Percentiles rank a stretch among this genome's conserved stretches.
These are phyloP conservation scores for Saxispiralis lemnorum DNA, from an alignment of 495 filamentous ascomycete species.

Conservation along the genomic window DNA sequence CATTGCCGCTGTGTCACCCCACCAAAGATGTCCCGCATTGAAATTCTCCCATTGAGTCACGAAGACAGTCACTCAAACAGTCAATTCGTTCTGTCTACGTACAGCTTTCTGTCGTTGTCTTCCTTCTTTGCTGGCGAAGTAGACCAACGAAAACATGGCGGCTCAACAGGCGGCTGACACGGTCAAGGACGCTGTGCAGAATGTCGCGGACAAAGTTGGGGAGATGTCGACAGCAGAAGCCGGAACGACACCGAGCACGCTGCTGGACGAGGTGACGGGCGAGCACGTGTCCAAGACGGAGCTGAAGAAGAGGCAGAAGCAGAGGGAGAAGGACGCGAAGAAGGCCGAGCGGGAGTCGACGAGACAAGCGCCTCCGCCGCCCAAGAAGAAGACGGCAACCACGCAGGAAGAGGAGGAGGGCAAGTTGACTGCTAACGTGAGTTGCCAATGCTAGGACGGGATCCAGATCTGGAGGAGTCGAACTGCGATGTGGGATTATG, in stretches of 20 bases:
- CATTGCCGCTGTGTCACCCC: too few species aligned
- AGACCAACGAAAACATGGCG: neutral
- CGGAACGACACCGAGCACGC: constrained; percentile 10
- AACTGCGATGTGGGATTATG: neutral
- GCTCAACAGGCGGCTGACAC: constrained; percentile 10
- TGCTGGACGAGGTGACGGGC: constrained; percentile 25
- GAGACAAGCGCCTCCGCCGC: constrained; percentile 40
- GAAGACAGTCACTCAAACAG: too few species aligned
- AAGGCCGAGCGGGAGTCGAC: constrained; percentile 69
- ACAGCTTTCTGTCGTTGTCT: too few species aligned
- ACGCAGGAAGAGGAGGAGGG: constrained; percentile 51
- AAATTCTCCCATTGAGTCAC: too few species aligned
- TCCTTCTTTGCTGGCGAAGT: too few species aligned
- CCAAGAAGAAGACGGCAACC: constrained; percentile 45
- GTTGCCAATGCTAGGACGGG: constrained; percentile 16
- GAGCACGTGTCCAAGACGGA: constrained; percentile 28
- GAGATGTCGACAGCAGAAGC: constrained; percentile 10
- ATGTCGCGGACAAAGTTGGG: constrained; percentile 12
- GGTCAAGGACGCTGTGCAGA: constrained; percentile 14
- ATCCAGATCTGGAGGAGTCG: too few species aligned
- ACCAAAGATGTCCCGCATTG: too few species aligned
- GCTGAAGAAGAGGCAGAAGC: constrained; percentile 83
- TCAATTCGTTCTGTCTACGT: too few species aligned
- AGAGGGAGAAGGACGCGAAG: constrained; percentile 64
- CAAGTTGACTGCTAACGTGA: constrained; percentile 77